Base-by-base conservation (phyloP, 345 rosid genomes). In the Sisymbrium altissimum region DNA sequence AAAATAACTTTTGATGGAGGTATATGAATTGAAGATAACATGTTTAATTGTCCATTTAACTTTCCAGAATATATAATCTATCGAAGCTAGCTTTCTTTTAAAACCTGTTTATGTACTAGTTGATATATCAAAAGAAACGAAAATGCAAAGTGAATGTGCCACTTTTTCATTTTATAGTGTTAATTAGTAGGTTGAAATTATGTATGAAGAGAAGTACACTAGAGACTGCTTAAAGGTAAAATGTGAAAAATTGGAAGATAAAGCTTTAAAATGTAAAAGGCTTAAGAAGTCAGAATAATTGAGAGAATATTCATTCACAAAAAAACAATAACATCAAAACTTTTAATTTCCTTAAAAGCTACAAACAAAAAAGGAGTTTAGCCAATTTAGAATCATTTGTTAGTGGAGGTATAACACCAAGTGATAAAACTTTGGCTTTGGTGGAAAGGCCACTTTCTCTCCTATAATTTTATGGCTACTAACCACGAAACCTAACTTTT, bases 401-500 rank as follows among this genome's bases (percentile, higher is more conserved):
- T 17, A 65, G 66, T 65, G 78, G 71, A 66, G 64, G 7, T 44
- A 33, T 41, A 73, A 64, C 64, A 64, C 64, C 70, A 41, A 30
- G 17, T 65, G 25, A 65, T 65, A 64, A 17, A 23, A 65, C 58
- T 15, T 35, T 13, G 50, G 72, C 66, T 56, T 65, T 35, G 50
- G 66, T 65, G 77, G 66, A 64, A 73, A 55, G 33, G 41, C 66
- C 66, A 73, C 58, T 65, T 44, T 73, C 12, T 32, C 64, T 35
- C 39, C 50, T 33, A 73, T 65, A 65, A 25, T 7, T 53, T 41
- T 23, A 41, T 73, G 39, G 35, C 41, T 73, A 73, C 71, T 53
- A 72, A 63, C 55, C 53, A 64, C 7, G 35, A 53, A 63, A 63
- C 70, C 70, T 64, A 72, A 72, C 77, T 64, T 72, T 72, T 30